Evolutionary conservation across 2,329 filamentous ascomycete species (phyloP), one percentile per base, ranked within the genome.

Genomic region (Penicillium aurantiogriseum): DNA sequence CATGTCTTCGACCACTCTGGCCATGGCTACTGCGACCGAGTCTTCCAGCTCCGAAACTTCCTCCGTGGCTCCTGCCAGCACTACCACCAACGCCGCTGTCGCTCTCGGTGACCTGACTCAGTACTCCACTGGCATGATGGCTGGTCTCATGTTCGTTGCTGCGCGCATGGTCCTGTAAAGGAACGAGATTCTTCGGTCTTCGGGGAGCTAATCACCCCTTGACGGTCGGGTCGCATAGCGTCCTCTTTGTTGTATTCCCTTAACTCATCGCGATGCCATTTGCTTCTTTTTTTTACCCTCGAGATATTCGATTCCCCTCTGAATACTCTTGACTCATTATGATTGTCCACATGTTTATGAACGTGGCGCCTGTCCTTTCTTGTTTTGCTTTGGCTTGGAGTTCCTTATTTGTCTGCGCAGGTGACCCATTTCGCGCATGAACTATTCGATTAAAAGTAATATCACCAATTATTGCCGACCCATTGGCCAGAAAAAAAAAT

Each of bases 81-180:
- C 67, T 44, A 72, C 74, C 44, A 71, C 63, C 47, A 65, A 74
- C 60, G 81, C 78, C 59, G 83, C 82, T 47, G 72, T 71, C 29
- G 75, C 76, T 81, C 62, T 72, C 70, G 63, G 65, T 78, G 63
- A 76, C 73, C 49, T 76, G 78, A 67, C 56, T 4, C 77, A 81
- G 61, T 82, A 82, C 68, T 80, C 82, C 50, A 81, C 81, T 53
- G 78, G 79, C 53, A 67, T 78, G 40, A 70, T 86, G 54, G 81
- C 79, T 48, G 80, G 80, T 58, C 81, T 80, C 67, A 72, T 86
- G 61, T 74, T 84, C 56, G 79, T 81, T 50, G 73, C 83, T 54
- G 83, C 87, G 67, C 83, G 83, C 61, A 70, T 86, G 60, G 76
- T 84, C 60, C 72, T 88, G 71, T 88, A 83, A 70, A 62, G 46